phyloP scores from a whole-genome alignment of 202 grass and related monocot species.

The Musa balbisiana region DNA sequence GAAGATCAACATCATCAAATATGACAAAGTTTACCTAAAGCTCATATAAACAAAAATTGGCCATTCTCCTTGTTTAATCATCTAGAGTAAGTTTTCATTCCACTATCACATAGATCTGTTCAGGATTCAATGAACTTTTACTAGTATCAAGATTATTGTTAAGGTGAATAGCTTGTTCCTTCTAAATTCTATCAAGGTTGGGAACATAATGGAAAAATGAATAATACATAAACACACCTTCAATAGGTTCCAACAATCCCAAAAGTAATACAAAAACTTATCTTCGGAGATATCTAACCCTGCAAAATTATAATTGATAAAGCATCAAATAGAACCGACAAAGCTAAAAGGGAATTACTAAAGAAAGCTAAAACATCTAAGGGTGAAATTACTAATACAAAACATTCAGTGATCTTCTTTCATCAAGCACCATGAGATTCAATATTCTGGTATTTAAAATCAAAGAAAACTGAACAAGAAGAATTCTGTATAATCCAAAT shows the following conservation, averaged over 20 bases:
- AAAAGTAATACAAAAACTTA: constrained; percentile 42
- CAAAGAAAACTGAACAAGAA: no score
- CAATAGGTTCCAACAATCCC: constrained; percentile 36
- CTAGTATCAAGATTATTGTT: background rate
- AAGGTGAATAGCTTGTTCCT: background rate
- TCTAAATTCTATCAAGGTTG: background rate
- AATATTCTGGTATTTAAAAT: no score
- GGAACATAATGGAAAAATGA: no score
- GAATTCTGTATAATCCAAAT: no score
- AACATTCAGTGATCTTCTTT: no score
- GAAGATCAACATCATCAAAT: no score
- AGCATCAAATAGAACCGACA: background rate
- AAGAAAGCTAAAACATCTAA: background rate
- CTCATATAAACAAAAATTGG: no score
- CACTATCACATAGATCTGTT: background rate
- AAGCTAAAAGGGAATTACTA: no score
- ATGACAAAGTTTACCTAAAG: no score
- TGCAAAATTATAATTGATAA: constrained; percentile 16
- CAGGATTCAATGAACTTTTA: background rate
- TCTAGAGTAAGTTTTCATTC: no score
- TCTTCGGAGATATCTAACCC: constrained; percentile 40
- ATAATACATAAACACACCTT: constrained; percentile 20
- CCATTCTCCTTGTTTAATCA: no score
- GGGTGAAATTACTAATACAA: background rate
- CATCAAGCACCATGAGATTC: no score